These are phyloP conservation scores for Pythium sukuiense DNA, from an alignment of 352 stramenopile species.

Conservation along the genomic window DNA sequence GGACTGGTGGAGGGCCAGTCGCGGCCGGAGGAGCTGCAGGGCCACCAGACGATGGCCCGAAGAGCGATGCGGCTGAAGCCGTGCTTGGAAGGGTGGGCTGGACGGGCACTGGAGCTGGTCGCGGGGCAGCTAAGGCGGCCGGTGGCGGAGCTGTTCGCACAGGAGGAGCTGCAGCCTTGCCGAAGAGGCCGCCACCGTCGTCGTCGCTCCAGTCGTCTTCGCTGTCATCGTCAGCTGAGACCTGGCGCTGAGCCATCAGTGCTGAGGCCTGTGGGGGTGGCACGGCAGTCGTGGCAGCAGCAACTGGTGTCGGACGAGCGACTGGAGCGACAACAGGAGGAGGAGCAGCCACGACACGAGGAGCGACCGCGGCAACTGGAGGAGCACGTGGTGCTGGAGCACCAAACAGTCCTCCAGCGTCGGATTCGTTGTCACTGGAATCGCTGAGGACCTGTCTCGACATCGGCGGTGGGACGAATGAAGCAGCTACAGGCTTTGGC, in stretches of 20 bases:
- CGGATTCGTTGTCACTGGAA: constrained; percentile 61
- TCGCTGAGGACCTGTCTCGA: constrained; percentile 37
- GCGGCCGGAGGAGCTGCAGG: constrained; percentile 14
- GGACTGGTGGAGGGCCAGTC: constrained; percentile 23
- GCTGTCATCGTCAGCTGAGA: constrained; percentile 44
- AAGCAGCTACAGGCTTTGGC: constrained; percentile 1
- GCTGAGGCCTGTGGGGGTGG: constrained; percentile 34
- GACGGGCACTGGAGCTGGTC: constrained; percentile 15
- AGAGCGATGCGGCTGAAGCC: constrained; percentile 24
- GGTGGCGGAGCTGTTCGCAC: constrained; percentile 17
- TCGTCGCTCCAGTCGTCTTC: constrained; percentile 68
- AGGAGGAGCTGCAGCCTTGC: constrained; percentile 20
- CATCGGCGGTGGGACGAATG: constrained; percentile 13
- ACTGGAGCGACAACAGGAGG: constrained; percentile 12
- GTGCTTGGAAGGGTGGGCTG: constrained; percentile 12
- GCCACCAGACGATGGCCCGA: constrained; percentile 24
- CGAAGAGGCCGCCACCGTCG: constrained; percentile 51
- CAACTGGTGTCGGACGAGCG: constrained; percentile 3
- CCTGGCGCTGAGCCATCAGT: constrained; percentile 40
- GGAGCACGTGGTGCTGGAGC: constrained; percentile 22
- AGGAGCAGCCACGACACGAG: constrained; percentile 1
- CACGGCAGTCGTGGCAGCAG: constrained; percentile 20
- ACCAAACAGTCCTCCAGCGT: constrained; percentile 61
- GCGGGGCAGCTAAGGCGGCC: constrained; percentile 4
- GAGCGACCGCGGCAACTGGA: constrained; percentile 9